Evolutionary conservation across 2,329 filamentous ascomycete genomes (phyloP), one percentile per base, ranked within the genome.

Genomic region (Diaporthe vaccinii): DNA sequence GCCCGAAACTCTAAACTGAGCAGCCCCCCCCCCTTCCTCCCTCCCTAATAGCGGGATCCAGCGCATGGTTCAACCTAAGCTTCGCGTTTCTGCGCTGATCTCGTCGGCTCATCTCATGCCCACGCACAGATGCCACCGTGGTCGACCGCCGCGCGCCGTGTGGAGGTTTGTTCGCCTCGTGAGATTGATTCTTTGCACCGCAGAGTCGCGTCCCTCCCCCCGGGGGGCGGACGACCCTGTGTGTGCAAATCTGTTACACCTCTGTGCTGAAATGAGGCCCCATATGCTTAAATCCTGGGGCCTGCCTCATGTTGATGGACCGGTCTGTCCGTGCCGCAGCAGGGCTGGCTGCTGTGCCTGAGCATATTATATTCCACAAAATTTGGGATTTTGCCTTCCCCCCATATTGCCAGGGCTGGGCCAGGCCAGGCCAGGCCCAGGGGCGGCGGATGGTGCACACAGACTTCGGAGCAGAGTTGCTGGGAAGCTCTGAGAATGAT

Each of bases 191-290:
- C 65, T 31, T 31, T 41, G 49, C 34, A 12, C 46, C 28, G 46
- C 46, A 68, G 65, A 53, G 65, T 68, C 65, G 46, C 22, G 31
- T 41, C 49, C 36, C 31, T 41, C 34, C 12, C 46, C 31, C 36
- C 1, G 36, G 36, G 10, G 62, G 59, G 31, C 49, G 65, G 46
- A 34, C 31, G 31, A n/a, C 31, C 25, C 25, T 28, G 14, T 12
- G 31, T 31, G 41, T 31, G 44, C 44, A 20, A 51, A 68, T 51
- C 44, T 68, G 44, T 68, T 55, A 68, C n/a, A 39, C 65, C 65
- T 68, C 46, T 22, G 46, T 20, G 49, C 65, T 69, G 65, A 69
- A 55, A 69, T 69, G 65, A 69, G 65, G 34, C 15, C 49, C 49
- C 65, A 41, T 31, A 22, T 55, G 65, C 49, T 69, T 69, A 41